These are phyloP conservation scores for Apium graveolens DNA, from an alignment of 129 eudicot genomes.

Conservation along the genomic window DNA sequence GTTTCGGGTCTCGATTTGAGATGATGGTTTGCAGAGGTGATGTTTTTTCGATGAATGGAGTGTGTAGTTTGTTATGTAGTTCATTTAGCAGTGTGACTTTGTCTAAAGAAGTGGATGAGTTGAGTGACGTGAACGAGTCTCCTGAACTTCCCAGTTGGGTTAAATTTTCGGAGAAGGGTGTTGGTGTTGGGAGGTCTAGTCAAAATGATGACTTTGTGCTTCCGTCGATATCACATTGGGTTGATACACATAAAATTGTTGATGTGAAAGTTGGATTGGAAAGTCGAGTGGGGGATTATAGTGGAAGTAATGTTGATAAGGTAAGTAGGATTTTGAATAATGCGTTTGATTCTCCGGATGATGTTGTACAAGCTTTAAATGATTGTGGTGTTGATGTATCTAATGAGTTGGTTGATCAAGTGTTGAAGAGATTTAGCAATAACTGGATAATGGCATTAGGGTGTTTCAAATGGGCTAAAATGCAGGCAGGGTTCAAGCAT, in stretches of 20 bases:
- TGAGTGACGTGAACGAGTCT: conserved; percentile 36
- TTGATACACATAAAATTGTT: conserved; percentile 26
- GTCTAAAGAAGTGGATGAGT: conserved; percentile 13
- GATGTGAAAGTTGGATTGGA: conserved; percentile 23
- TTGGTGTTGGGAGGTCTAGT: not conserved
- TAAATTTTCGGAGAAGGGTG: conserved; percentile 28
- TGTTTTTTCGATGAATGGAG: conserved; percentile 10
- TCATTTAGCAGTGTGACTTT: conserved; percentile 22
- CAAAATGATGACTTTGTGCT: conserved; percentile 67
- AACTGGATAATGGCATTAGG: conserved; percentile 69
- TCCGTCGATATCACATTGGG: conserved; percentile 63
- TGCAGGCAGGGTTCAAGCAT: conserved; percentile 21
- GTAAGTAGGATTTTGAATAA: conserved; percentile 38
- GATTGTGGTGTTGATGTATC: conserved; percentile 33
- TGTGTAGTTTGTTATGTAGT: conserved; percentile 14
- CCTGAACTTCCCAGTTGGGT: conserved; percentile 79
- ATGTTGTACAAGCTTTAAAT: conserved; percentile 38
- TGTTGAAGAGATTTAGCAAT: conserved; percentile 54
- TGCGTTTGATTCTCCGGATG: conserved; percentile 42
- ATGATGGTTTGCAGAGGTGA: conserved; percentile 4
- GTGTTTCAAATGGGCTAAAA: conserved; percentile 66
- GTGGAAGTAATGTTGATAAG: conserved; percentile 45
- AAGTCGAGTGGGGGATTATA: conserved; percentile 9
- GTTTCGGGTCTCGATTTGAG: not conserved
- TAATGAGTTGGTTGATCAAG: conserved; percentile 43